Evolutionary conservation across 2,329 filamentous ascomycete genomes (phyloP).

Genomic region (Rugonectria rugulosa): DNA sequence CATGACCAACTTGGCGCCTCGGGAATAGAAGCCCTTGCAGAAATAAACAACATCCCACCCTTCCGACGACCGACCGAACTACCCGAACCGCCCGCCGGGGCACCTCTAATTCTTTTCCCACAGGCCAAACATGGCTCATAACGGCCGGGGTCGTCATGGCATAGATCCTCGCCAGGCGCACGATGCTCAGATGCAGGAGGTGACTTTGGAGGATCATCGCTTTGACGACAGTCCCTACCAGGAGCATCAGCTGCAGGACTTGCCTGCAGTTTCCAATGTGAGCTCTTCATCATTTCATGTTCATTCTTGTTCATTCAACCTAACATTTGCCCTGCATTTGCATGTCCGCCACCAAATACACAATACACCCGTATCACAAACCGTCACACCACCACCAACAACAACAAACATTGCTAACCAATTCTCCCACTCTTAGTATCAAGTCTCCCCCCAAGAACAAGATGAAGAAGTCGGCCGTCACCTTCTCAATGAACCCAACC

Average conservation of each 20-base stretch:
- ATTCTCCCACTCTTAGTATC: conserved; percentile 21
- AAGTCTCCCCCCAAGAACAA: conserved; percentile 23
- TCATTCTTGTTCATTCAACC: not conserved
- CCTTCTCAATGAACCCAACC: conserved; percentile 19
- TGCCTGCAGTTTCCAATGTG: conserved; percentile 33
- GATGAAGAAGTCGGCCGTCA: conserved; percentile 17
- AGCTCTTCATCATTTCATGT: conserved; percentile 12
- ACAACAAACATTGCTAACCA: not conserved
- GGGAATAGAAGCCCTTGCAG: not conserved
- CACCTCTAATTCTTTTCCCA: too few relatives aligned
- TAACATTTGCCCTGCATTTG: too few relatives aligned
- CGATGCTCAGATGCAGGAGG: not conserved
- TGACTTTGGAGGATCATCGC: not conserved
- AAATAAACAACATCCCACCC: not conserved
- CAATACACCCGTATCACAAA: not conserved
- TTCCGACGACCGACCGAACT: conserved; percentile 1
- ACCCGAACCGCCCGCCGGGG: not conserved
- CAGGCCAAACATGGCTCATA: conserved; percentile 10
- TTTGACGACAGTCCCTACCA: not conserved
- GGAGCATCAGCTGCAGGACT: conserved; percentile 31
- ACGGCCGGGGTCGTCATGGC: not conserved
- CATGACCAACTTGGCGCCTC: not conserved
- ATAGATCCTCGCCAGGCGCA: not conserved
- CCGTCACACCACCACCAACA: not conserved
- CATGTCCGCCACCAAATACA: too few relatives aligned